Evolutionary conservation across 495 filamentous ascomycete genomes (phyloP).

Genomic region (Talaromyces wortmannii): DNA sequence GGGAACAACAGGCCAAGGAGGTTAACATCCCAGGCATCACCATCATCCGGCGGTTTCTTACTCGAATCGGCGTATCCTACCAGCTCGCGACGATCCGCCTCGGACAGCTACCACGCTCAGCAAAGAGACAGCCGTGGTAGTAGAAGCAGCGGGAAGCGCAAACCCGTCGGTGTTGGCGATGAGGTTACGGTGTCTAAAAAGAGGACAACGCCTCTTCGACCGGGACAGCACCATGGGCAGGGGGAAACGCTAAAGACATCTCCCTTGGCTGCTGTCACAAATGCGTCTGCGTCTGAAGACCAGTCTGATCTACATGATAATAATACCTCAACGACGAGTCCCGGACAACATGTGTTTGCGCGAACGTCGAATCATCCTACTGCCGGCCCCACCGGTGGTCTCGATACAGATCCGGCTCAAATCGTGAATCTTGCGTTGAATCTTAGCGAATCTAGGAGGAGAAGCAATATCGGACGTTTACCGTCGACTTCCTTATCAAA

Average conservation of each 20-base stretch:
- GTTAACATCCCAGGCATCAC: constrained; percentile 21
- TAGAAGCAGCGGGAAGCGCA: constrained; percentile 20
- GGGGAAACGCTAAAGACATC: constrained; percentile 18
- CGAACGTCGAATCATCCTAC: constrained; percentile 5
- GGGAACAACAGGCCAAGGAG: constrained; percentile 12
- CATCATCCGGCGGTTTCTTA: constrained; percentile 38
- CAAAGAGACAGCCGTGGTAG: constrained; percentile 6
- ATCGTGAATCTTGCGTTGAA: constrained; percentile 88
- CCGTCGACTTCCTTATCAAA: constrained; percentile 10
- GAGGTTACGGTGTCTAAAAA: constrained; percentile 29
- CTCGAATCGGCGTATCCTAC: constrained; percentile 31
- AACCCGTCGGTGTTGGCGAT: constrained; percentile 14
- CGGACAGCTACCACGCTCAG: constrained; percentile 14
- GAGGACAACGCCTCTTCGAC: constrained; percentile 23
- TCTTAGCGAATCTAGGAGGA: constrained; percentile 73
- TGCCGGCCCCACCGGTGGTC: constrained; percentile 35
- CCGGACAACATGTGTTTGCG: constrained; percentile 3
- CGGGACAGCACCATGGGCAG: constrained; percentile 29
- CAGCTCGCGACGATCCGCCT: constrained; percentile 18
- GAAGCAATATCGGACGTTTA: constrained; percentile 28
- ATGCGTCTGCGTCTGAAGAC: background rate
- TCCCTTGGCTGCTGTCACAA: constrained; percentile 6
- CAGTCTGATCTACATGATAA: background rate
- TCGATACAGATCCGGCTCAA: constrained; percentile 72
- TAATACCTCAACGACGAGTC: constrained; percentile 6